Conservation (phyloP, 2,329 filamentous ascomycete genomes). For the Rugonectria rugulosa region DNA sequence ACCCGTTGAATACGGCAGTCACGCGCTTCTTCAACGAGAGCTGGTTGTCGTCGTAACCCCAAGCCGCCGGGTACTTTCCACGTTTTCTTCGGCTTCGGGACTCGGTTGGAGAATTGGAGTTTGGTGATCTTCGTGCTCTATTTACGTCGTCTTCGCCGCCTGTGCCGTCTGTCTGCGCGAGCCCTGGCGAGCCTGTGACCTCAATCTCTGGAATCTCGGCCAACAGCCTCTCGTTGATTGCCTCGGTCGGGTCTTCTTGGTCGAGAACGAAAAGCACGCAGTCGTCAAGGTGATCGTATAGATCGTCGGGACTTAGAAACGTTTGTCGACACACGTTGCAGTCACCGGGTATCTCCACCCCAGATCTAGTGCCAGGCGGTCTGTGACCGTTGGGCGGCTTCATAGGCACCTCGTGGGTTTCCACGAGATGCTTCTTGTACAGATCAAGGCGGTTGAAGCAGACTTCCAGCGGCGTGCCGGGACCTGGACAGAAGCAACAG, state of each 20-base stretch:
- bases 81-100: not conserved
- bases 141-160: not conserved
- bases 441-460: not conserved
- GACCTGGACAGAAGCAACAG: not conserved
- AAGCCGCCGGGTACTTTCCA: not conserved
- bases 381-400: slow-evolving; percentile 2
- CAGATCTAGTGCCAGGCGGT: not conserved
- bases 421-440: slow-evolving; percentile 3
- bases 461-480: not conserved
- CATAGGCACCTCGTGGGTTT: not conserved
- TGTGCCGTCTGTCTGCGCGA: not conserved
- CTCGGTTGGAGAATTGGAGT: not conserved
- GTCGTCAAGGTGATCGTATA: slow-evolving; percentile 5
- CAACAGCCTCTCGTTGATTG: not conserved
- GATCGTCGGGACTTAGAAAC: not conserved
- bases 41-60: not conserved
- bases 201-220: not conserved
- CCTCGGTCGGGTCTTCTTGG: not conserved
- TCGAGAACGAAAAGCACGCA: not conserved
- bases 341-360: not conserved
- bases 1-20: not conserved
- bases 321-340: not conserved
- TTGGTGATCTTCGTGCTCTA: not conserved
- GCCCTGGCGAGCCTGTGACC: not conserved
- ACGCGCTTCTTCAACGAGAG: not conserved